Percentiles rank a stretch among this genome's conserved stretches.
phyloP scores from a whole-genome alignment of 2,329 filamentous ascomycete genomes.

The Fusarium algeriense region DNA sequence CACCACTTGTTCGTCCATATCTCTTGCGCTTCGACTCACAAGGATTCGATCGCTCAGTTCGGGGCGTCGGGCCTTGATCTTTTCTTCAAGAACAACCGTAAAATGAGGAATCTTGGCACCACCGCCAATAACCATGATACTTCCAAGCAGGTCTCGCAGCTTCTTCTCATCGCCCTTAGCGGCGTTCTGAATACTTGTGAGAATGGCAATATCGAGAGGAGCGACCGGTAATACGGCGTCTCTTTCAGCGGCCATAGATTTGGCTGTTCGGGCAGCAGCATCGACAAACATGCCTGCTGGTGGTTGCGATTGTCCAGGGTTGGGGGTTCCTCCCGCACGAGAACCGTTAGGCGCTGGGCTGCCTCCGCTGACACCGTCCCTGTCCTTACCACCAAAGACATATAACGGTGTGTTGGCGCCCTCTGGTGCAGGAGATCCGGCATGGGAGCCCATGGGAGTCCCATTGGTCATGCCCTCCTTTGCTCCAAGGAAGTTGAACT shows the following conservation, averaged over 20 bases:
- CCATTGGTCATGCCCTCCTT: slow-evolving; percentile 76
- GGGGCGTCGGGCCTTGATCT: slow-evolving; percentile 75
- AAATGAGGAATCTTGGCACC: slow-evolving; percentile 85
- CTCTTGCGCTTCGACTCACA: slow-evolving; percentile 80
- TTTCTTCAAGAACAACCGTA: slow-evolving; percentile 84
- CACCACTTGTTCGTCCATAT: slow-evolving; percentile 97
- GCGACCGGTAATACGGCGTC: slow-evolving; percentile 86
- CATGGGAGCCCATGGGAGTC: slow-evolving; percentile 87
- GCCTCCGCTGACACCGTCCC: slow-evolving; percentile 59
- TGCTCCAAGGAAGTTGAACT: slow-evolving; percentile 74
- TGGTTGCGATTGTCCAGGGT: slow-evolving; percentile 54
- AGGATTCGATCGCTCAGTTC: slow-evolving; percentile 72
- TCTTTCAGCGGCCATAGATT: slow-evolving; percentile 73
- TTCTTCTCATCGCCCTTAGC: slow-evolving; percentile 92
- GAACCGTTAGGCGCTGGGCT: slow-evolving; percentile 67
- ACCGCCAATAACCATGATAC: slow-evolving; percentile 91
- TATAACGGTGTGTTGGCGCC: slow-evolving; percentile 75
- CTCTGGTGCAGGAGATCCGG: slow-evolving; percentile 89
- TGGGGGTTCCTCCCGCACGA: slow-evolving; percentile 62
- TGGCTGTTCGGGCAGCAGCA: slow-evolving; percentile 62
- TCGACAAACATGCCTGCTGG: slow-evolving; percentile 64
- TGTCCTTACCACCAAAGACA: slow-evolving; percentile 61
- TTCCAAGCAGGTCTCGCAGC: slow-evolving; percentile 87
- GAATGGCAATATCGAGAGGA: slow-evolving; percentile 88
- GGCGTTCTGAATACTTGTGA: slow-evolving; percentile 89